Conservation (phyloP, 1,284 basidiomycete species). For the Tilletia horrida region DNA sequence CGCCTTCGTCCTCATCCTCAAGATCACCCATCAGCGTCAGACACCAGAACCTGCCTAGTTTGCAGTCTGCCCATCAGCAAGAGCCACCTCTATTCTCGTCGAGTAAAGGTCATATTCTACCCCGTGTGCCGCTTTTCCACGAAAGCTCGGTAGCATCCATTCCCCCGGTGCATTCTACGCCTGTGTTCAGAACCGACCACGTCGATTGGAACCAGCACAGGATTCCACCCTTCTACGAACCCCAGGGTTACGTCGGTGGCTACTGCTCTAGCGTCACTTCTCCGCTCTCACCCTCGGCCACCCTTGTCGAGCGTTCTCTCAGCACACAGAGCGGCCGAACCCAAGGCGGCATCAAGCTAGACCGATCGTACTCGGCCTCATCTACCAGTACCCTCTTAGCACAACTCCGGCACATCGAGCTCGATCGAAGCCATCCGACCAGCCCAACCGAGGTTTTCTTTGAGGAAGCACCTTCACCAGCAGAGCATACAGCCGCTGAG, state of each 20-base stretch:
- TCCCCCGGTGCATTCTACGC: background rate
- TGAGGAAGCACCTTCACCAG: background rate
- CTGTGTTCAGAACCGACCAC: too few relatives aligned
- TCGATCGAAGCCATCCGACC: background rate
- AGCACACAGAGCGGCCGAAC: background rate
- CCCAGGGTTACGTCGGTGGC: background rate
- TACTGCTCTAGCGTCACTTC: background rate
- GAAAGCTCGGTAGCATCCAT: background rate
- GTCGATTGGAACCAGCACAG: too few relatives aligned
- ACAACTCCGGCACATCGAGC: background rate
- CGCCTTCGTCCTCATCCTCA: background rate
- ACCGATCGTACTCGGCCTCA: background rate
- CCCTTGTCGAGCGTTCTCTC: constrained; percentile 8
- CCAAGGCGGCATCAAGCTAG: background rate
- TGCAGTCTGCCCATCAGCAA: too few relatives aligned
- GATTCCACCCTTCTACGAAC: too few relatives aligned
- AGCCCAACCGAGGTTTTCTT: background rate
- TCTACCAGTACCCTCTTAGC: background rate
- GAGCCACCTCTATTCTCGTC: background rate
- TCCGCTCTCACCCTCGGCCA: constrained; percentile 6
- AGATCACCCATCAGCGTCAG: background rate
- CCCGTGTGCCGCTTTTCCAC: background rate
- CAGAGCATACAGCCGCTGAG: background rate
- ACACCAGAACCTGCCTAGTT: too few relatives aligned
- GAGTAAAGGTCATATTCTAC: background rate